Evolutionary conservation across 2,329 filamentous ascomycete genomes (phyloP), one percentile per base, ranked within the genome.

Genomic region (Reticulascus tulasneorum): DNA sequence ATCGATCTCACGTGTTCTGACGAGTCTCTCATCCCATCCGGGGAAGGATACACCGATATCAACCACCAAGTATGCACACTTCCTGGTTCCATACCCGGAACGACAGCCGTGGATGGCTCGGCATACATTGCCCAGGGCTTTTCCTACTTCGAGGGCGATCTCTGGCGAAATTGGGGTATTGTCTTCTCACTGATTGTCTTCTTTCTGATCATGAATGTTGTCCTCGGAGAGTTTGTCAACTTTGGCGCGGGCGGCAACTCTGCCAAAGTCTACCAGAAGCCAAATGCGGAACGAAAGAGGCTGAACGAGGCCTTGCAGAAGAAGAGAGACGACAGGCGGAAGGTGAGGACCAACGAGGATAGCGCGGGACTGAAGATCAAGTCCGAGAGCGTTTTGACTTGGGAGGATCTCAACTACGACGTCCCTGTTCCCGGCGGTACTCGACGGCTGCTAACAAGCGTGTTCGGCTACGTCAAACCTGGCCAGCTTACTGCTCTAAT

Each of bases 161-260:
- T 93, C 1, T 94, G 88, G 88, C 74, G 86, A 26, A 89, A 93
- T 59, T 86, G 84, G 56, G 86, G 85, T 2, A 93, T 95, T 45
- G 80, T 94, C 42, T 55, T 89, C 9, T 79, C 71, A 2, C 75
- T 94, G 44, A 86, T 94, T 35, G 60, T 83, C 25, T 79, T 79
- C 41, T 94, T 94, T 63, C 68, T 95, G 4, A 59, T 76, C 9
- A 63, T 86, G 38, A 91, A 94, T 46, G 82, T 88, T 24, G 71
- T 86, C 12, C 71, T 91, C 0, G 89, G 87, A 52, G 89, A 95
- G 55, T 67, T 84, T 16, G 70, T 94, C 50, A 85, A 79, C 39
- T 87, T 82, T 47, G 85, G 86, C 26, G 83, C 84, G 56, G 87
- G 84, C 7, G 87, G 88, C n/a, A 88, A 83, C 50, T 77, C 84